Conservation (phyloP, 306 rosid genomes). For the Cicer bijugum region DNA sequence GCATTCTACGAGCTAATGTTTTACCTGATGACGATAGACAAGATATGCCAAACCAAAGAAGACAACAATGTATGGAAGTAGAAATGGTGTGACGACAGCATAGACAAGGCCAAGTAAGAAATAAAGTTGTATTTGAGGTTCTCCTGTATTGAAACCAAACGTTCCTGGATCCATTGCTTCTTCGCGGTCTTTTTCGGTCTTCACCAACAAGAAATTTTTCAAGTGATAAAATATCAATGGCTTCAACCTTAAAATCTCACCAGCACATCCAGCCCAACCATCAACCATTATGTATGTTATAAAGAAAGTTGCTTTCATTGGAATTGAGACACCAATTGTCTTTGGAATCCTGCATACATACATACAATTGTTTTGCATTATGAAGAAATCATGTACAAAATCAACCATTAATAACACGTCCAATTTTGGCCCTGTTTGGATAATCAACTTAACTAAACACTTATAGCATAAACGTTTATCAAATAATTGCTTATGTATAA, state of each 20-base stretch:
- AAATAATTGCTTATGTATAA: too few species aligned
- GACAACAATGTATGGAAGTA: conserved; percentile 87
- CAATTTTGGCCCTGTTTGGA: too few species aligned
- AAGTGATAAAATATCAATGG: conserved; percentile 86
- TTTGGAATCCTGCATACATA: conserved; percentile 76
- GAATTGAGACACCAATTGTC: conserved; percentile 93
- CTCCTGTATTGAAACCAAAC: conserved; percentile 88
- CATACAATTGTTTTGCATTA: conserved; percentile 25
- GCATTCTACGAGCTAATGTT: not conserved
- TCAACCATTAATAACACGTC: not conserved
- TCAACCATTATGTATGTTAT: conserved; percentile 97
- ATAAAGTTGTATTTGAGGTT: conserved; percentile 95
- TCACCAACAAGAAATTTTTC: conserved; percentile 74
- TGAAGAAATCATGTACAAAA: conserved; percentile 16
- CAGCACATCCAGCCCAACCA: conserved; percentile 99
- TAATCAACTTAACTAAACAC: too few species aligned
- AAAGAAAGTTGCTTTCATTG: conserved; percentile 99
- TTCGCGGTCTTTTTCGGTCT: conserved; percentile 94
- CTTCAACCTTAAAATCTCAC: conserved; percentile 87
- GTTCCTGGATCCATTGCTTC: conserved; percentile 99
- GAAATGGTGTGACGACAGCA: conserved; percentile 83
- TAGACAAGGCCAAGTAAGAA: conserved; percentile 96
- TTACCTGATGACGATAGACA: conserved; percentile 97
- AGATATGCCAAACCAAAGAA: conserved; percentile 85
- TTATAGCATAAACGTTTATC: too few species aligned